These are phyloP conservation scores for Quercus robur DNA, from an alignment of 306 rosid species.

Conservation along the genomic window DNA sequence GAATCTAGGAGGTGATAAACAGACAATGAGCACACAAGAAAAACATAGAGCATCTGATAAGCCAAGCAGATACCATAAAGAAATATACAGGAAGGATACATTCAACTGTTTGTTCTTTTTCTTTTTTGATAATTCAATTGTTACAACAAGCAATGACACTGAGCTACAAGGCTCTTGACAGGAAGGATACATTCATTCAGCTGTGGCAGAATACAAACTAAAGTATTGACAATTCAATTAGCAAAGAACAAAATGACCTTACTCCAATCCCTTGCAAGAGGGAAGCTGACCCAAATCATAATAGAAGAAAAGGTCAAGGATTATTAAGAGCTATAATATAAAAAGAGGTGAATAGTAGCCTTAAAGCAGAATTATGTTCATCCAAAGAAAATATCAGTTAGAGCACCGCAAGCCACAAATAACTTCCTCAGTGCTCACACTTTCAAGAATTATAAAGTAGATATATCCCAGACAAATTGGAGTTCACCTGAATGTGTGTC, in stretches of 20 bases:
- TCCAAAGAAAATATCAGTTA: background rate
- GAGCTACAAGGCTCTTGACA: background rate
- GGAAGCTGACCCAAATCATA: background rate
- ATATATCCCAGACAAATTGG: background rate
- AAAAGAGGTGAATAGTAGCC: background rate
- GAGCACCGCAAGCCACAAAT: background rate
- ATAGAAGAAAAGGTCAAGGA: background rate
- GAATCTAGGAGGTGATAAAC: background rate
- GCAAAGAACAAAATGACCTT: background rate
- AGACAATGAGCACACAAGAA: background rate
- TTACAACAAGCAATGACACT: no score
- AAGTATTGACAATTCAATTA: conserved; percentile 1
- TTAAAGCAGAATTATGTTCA: background rate
- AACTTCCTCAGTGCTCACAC: background rate
- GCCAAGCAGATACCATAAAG: background rate
- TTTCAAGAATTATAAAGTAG: background rate
- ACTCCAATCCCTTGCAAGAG: background rate
- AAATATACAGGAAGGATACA: conserved; percentile 7
- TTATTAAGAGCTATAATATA: background rate
- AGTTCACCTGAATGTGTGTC: conserved; percentile 60
- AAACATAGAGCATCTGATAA: background rate
- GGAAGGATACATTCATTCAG: conserved; percentile 3
- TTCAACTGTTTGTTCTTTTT: background rate
- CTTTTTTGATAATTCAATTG: no score
- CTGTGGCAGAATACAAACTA: background rate